Base-by-base conservation (phyloP, 169 alveolate genomes). In the Amoebophrya sp. region DNA sequence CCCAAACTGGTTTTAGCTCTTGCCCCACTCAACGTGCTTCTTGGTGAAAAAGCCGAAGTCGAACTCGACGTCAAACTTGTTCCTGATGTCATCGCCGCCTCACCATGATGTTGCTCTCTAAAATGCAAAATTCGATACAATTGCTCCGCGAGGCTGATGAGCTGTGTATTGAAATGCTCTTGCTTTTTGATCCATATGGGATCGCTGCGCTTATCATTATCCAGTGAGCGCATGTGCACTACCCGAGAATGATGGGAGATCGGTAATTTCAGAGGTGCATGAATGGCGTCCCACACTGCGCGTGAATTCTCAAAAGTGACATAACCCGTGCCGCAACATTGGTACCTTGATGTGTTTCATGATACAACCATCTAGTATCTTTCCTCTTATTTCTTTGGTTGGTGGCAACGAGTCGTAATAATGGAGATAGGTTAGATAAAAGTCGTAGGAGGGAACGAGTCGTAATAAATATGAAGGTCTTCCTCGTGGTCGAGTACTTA, bases 131-230 rank as follows among this genome's bases (percentile, higher is more conserved):
- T 6, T 3, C 47, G 23, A 36, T 6, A 78, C 90, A 96, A 90
- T 92, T 95, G 92, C 76, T 94, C 94, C 26, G 96, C 96, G 41
- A 95, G 65, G 55, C 93, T 91, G 41, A 95, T 92, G 39, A 93
- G 76, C 90, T 95, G 94, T 33, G 76, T 40, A 77, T 94, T 95
- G 65, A 94, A 95, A 89, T 96, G 97, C 91, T 93, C 93, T 41
- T 93, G 95, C 78, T 95, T 95, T 89, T 91, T 92, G 76, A 95
- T 92, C 91, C 95, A 96, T 40, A 94, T 90, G 38, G 94, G 95
- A 90, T 96, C 97, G 92, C 94, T 96, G 29, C 18, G 65, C 65
- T 47, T 47, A 18, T 47, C 65, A 47, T 47, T 47, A 47, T 47
- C 65, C 29, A 47, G 65, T 18, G 65, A 47, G 6, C 18, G 6